Conservation (phyloP, 495 filamentous ascomycete species). For the Emericellopsis terricola region DNA sequence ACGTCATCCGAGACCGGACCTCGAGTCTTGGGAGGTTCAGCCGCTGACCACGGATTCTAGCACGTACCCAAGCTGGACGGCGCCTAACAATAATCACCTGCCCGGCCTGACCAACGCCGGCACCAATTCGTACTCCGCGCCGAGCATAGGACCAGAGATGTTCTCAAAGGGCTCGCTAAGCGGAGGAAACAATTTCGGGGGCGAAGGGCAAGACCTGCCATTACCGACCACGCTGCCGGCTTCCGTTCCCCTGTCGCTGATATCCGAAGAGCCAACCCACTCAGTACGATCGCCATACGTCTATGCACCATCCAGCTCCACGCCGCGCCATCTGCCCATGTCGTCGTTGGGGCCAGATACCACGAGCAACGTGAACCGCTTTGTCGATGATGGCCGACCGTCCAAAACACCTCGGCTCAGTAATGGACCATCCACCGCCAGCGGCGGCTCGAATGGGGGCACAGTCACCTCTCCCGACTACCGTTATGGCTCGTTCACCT, state of each 20-base stretch:
- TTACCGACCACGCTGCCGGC: slow-evolving; percentile 27
- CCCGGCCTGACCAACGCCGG: slow-evolving; percentile 21
- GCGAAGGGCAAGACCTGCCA: slow-evolving; percentile 29
- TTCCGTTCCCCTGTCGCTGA: slow-evolving; percentile 26
- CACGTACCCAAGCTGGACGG: slow-evolving; percentile 23
- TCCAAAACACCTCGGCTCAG: slow-evolving; percentile 33
- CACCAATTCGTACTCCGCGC: slow-evolving; percentile 20
- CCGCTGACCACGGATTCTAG: slow-evolving; percentile 4
- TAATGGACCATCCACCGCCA: slow-evolving; percentile 26
- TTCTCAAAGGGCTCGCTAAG: slow-evolving; percentile 29
- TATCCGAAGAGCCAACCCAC: slow-evolving; percentile 19
- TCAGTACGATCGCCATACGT: slow-evolving; percentile 29
- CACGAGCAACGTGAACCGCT: slow-evolving; percentile 22
- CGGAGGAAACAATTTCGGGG: slow-evolving; percentile 20
- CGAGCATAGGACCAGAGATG: slow-evolving; percentile 22
- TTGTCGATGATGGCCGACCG: slow-evolving; percentile 32
- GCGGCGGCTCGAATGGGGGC: slow-evolving; percentile 20
- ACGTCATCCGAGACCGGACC: slow-evolving; percentile 7
- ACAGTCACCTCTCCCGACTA: slow-evolving; percentile 28
- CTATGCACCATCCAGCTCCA: slow-evolving; percentile 23
- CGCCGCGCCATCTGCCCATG: slow-evolving; percentile 24
- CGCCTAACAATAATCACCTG: slow-evolving; percentile 17
- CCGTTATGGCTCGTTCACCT: slow-evolving; percentile 25
- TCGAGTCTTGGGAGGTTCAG: background rate
- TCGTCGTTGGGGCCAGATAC: slow-evolving; percentile 16